Conservation (phyloP, 768 basidiomycete genomes). For the Leccinellum albellum region DNA sequence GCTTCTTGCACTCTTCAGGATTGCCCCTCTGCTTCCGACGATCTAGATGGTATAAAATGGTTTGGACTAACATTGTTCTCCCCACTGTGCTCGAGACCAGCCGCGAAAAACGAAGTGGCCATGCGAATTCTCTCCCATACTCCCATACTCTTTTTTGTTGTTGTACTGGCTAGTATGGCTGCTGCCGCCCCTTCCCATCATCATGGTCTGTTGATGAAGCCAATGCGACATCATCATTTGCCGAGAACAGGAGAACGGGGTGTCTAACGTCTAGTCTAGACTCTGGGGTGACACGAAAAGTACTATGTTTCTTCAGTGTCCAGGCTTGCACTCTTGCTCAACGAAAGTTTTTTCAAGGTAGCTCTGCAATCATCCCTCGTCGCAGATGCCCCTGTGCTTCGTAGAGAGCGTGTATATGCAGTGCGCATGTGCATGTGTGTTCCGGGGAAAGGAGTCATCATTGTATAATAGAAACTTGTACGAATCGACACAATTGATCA, state of each 20-base stretch:
- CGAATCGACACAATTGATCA: neutral
- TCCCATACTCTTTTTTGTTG: conserved; percentile 1
- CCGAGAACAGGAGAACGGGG: neutral
- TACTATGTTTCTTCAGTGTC: neutral
- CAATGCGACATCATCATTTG: neutral
- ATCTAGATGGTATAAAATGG: conserved; percentile 5
- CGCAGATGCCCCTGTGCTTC: neutral
- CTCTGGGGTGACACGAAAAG: neutral
- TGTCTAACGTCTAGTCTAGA: neutral
- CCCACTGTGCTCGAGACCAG: neutral
- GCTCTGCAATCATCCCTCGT: neutral
- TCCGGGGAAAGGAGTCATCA: neutral
- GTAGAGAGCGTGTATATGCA: neutral
- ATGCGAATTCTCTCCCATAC: conserved; percentile 7
- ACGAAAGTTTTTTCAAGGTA: conserved; percentile 2
- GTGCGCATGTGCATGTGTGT: neutral
- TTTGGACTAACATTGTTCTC: neutral
- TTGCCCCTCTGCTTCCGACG: neutral
- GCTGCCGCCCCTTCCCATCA: conserved; percentile 4
- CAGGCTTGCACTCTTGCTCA: neutral
- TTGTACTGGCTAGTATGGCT: neutral
- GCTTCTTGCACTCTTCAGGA: neutral
- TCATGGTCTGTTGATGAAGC: neutral
- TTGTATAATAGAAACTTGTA: neutral
- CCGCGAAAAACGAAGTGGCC: neutral